These are phyloP conservation scores for Hyphopichia fennica DNA, from an alignment of 1,139 yeast species.

Conservation along the genomic window DNA sequence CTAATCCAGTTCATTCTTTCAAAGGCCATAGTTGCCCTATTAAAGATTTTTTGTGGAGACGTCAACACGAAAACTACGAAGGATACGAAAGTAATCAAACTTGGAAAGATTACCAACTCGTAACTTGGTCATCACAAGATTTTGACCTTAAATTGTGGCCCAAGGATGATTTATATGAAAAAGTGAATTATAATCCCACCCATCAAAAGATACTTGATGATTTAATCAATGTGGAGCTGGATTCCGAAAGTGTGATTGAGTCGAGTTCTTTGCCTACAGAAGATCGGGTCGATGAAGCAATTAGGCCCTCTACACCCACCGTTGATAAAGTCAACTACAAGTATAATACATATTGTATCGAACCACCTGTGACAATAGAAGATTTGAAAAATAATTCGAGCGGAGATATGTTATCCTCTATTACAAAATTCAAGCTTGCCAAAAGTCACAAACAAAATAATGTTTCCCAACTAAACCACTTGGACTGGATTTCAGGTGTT, in stretches of 20 bases:
- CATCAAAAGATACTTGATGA: constrained; percentile 28
- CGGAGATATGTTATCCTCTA: constrained; percentile 39
- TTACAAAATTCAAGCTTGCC: constrained; percentile 34
- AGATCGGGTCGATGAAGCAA: constrained; percentile 3
- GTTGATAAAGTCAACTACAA: constrained; percentile 11
- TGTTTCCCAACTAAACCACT: constrained; percentile 55
- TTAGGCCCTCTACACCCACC: constrained; percentile 1
- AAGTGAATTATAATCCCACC: constrained; percentile 54
- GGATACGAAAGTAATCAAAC: constrained; percentile 45
- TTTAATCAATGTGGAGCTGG: constrained; percentile 19
- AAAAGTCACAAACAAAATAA: constrained; percentile 28
- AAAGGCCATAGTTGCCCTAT: constrained; percentile 84
- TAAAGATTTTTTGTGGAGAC: constrained; percentile 86
- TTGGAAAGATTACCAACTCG: constrained; percentile 82
- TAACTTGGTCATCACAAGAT: constrained; percentile 88
- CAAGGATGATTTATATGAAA: constrained; percentile 57
- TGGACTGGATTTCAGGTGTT: constrained; percentile 94
- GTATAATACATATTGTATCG: constrained; percentile 38
- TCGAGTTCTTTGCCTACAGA: neutral
- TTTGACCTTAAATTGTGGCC: constrained; percentile 86
- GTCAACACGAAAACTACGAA: constrained; percentile 43
- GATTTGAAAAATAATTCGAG: constrained; percentile 31
- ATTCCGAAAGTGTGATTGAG: constrained; percentile 10
- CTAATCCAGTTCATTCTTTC: constrained; percentile 57
- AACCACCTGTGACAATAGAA: constrained; percentile 39